Base-by-base conservation (phyloP, 1,284 basidiomycete genomes). In the Erythrobasidium hasegawianum region DNA sequence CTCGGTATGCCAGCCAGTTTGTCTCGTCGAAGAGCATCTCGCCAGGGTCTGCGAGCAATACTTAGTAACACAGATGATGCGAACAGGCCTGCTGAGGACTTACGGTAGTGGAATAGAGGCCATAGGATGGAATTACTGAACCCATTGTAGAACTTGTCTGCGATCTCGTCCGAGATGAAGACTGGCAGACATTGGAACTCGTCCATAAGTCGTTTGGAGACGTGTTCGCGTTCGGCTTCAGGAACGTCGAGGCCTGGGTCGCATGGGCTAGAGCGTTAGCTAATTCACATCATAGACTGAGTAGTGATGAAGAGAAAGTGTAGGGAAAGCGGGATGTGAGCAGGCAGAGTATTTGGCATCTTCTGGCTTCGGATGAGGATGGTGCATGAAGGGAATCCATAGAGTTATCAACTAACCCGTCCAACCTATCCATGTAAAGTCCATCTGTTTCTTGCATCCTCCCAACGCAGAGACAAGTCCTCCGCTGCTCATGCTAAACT, bases 11-110 rank as follows among this genome's bases (percentile, higher is more conserved):
- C 56, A 88, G 84, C 95, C 95, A 99, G 78, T 97, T 90, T 75
- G 89, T 89, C 80, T 97, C 92, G 79, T 97, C 95, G 77, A 98
- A 98, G 80, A 93, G 96, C 93, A 98, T 98, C 80, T 97, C 93
- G 71, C 93, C 92, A n/a, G 71, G 72, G 68, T 74, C 72, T 75
- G 71, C 70, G 56, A 3, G 9, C 5, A 26, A 33, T 22, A 10
- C n/a, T n/a, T n/a, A n/a, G n/a, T n/a, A n/a, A n/a, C n/a, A n/a
- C n/a, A n/a, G n/a, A n/a, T n/a, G n/a, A n/a, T 33, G 33, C 33
- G 33, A 33, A 33, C 22, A 24, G 43, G 43, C n/a, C 54, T 29
- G 50, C 26, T n/a, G n/a, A n/a, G 22, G 9, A 65, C 58, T 14
- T n/a, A 60, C 14, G 92, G 79, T 97, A 99, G 78, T 99, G 95